A percentile compares a stretch with the other conserved stretches of the same genome.
Conservation (phyloP, 495 filamentous ascomycete genomes). For the Talaromyces nanjingensis region DNA sequence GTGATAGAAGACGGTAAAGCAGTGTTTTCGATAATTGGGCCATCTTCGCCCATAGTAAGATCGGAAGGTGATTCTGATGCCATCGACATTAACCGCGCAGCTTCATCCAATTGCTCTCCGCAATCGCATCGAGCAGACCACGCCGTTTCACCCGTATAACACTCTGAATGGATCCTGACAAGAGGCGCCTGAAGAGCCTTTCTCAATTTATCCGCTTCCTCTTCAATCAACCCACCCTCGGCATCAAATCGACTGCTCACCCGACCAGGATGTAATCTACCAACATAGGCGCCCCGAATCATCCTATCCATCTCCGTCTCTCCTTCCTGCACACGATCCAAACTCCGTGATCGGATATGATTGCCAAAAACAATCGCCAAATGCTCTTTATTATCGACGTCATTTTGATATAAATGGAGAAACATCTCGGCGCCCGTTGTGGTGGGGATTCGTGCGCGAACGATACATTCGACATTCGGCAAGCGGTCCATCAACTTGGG, state of each 20-base stretch:
- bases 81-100: slow-evolving; percentile 88
- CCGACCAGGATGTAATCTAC: slow-evolving; percentile 79
- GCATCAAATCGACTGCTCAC: slow-evolving; percentile 56
- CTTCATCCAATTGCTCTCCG: slow-evolving; percentile 95
- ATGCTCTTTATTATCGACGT: slow-evolving; percentile 90
- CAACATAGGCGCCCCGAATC: slow-evolving; percentile 88
- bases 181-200: slow-evolving; percentile 47
- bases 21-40: not conserved
- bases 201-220: not conserved
- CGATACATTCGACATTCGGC: slow-evolving; percentile 72
- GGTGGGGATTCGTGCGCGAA: slow-evolving; percentile 79
- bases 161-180: slow-evolving; percentile 94
- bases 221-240: not conserved
- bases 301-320: slow-evolving; percentile 96
- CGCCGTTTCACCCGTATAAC: slow-evolving; percentile 96
- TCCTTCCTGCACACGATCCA: slow-evolving; percentile 74
- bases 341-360: slow-evolving; percentile 68
- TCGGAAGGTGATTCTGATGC: slow-evolving; percentile 35
- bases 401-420: slow-evolving; percentile 89
- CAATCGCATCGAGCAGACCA: slow-evolving; percentile 98
- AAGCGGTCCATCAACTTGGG: slow-evolving; percentile 63
- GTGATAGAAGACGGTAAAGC: not conserved
- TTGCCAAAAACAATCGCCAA: slow-evolving; percentile 95
- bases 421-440: slow-evolving; percentile 94
- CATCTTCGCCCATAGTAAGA: not conserved